Evolutionary conservation across 2,329 filamentous ascomycete genomes (phyloP), one percentile per base, ranked within the genome.

Genomic region (Colletotrichum siamense): DNA sequence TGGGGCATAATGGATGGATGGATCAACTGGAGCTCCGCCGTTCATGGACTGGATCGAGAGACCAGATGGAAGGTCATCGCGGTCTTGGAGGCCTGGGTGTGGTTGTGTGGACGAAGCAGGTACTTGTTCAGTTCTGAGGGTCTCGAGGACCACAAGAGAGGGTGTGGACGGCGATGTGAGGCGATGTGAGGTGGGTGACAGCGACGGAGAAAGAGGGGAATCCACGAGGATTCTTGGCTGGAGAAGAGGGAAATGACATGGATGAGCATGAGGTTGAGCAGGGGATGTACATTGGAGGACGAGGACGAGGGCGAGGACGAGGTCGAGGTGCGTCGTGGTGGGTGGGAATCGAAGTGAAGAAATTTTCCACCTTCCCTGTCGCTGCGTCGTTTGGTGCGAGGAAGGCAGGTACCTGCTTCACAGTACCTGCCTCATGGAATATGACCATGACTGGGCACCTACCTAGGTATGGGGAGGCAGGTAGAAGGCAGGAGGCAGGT

Each of bases 281-380:
- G 26, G n/a, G 26, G 16, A 32, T 32, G 59, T 64, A 32, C 39
- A 36, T 28, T 22, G 26, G 65, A 55, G 39, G 26, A 28, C 39
- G 57, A 22, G n/a, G 49, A 12, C 8, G 22, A 18, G 30, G 30
- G 13, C 13, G 30, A 34, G 39, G 66, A 57, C 28, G 44, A 32
- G 28, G 24, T 36, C 28, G 55, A 32, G 36, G 34, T 30, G 22
- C 24, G 28, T n/a, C 32, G 39, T 39, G 66, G 49, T 61, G 36
- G 63, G 73, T 69, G 64, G 70, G 69, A 76, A 76, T 73, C 34
- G 52, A 65, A 44, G 70, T 73, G 73, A 73, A 73, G 73, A 73
- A 68, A 59, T 69, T 76, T 76, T 36, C 64, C 69, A 73, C 73
- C 73, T 73, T 76, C 73, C 73, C 65, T 73, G 73, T 73, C 69